phyloP scores from a whole-genome alignment of 2,329 filamentous ascomycete species.

The Emergomyces orientalis region DNA sequence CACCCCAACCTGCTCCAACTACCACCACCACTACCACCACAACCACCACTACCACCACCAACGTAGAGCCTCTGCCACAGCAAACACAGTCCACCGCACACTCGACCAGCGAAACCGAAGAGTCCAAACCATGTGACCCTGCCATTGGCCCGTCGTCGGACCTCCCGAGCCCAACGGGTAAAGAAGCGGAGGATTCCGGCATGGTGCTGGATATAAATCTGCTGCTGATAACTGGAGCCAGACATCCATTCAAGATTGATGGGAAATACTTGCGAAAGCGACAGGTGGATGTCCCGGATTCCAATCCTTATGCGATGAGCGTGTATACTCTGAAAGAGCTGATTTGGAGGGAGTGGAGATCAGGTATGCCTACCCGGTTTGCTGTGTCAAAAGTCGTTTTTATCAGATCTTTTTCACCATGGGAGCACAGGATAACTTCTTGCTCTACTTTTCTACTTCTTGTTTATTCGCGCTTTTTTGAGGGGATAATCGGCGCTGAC shows the following conservation, averaged over 20 bases:
- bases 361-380: conserved; percentile 40
- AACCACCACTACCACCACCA: neutral
- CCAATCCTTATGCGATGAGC: conserved; percentile 80
- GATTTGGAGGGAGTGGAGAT: conserved; percentile 85
- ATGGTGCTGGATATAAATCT: conserved; percentile 57
- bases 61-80: neutral
- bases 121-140: conserved; percentile 6
- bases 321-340: conserved; percentile 91
- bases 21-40: neutral
- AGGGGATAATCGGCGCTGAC: neutral
- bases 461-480: neutral
- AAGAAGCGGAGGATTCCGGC: conserved; percentile 31
- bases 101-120: neutral
- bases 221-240: conserved; percentile 67
- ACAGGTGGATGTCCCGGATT: conserved; percentile 64
- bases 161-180: neutral
- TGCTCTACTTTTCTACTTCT: neutral
- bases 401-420: conserved; percentile 4
- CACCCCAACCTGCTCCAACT: neutral
- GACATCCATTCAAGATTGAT: conserved; percentile 85
- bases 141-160: conserved; percentile 4
- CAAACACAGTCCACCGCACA: conserved; percentile 5
- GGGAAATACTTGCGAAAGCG: conserved; percentile 75
- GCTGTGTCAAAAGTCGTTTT: neutral
- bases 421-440: neutral